A percentile compares a stretch with the other conserved stretches of the same genome.
Conservation (phyloP, 1,139 yeast genomes). For the Blastobotrys niveus region DNA sequence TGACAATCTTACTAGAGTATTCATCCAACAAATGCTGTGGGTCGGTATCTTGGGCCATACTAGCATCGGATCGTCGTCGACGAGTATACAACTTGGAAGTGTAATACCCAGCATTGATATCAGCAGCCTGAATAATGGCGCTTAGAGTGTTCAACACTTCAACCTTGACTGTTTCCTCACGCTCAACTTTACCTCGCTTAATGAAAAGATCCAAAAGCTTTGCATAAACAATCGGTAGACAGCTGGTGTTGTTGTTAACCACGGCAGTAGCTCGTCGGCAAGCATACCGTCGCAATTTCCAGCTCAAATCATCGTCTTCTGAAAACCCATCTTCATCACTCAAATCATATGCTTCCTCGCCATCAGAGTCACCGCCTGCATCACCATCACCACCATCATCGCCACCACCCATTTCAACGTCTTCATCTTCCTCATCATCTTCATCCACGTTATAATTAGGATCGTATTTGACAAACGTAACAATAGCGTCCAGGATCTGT, state of each 20-base stretch:
- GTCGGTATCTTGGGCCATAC: constrained; percentile 29
- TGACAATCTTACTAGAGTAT: constrained; percentile 22
- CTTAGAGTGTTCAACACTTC: constrained; percentile 34
- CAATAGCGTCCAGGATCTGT: constrained; percentile 37
- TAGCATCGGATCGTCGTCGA: constrained; percentile 35
- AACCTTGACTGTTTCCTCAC: constrained; percentile 38
- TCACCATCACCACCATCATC: constrained; percentile 31
- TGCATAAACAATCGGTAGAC: constrained; percentile 24
- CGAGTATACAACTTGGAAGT: constrained; percentile 26
- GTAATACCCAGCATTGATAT: constrained; percentile 26
- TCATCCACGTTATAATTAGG: constrained; percentile 52
- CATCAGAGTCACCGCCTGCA: constrained; percentile 30
- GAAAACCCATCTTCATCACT: constrained; percentile 42
- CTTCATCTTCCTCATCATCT: constrained; percentile 24
- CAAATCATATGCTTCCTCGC: constrained; percentile 25
- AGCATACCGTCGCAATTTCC: constrained; percentile 62
- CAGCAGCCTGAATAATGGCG: constrained; percentile 29
- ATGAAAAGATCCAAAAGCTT: constrained; percentile 29
- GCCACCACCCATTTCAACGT: constrained; percentile 33
- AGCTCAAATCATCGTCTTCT: constrained; percentile 57
- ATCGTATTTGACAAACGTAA: constrained; percentile 47
- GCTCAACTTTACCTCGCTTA: constrained; percentile 32
- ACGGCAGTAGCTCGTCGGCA: constrained; percentile 43
- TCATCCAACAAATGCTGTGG: constrained; percentile 23
- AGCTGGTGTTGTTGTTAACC: constrained; percentile 35